Evolutionary conservation across 2,329 filamentous ascomycete species (phyloP).

Genomic region (Piedraia hortae): DNA sequence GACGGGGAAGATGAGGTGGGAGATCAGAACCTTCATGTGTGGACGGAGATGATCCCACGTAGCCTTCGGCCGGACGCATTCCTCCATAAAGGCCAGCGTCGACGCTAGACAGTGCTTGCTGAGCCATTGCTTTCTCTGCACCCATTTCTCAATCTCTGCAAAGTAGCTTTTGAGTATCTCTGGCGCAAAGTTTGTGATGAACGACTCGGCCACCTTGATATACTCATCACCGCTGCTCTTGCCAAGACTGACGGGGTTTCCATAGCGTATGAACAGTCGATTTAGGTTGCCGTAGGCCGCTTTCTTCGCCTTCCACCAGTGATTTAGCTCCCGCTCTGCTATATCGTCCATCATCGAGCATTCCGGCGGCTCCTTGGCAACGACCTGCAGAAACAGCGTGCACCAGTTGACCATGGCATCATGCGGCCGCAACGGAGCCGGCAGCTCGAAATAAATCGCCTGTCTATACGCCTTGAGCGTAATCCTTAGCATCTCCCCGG

Average conservation of each 20-base stretch:
- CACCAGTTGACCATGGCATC: conserved; percentile 83
- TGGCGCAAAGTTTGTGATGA: conserved; percentile 73
- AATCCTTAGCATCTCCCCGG: conserved; percentile 85
- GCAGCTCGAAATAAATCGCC: conserved; percentile 80
- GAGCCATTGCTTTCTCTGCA: conserved; percentile 77
- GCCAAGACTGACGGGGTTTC: conserved; percentile 51
- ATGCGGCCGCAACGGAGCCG: conserved; percentile 47
- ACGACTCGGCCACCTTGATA: conserved; percentile 61
- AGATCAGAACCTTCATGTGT: conserved; percentile 76
- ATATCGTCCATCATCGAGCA: conserved; percentile 52
- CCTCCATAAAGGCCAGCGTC: conserved; percentile 81
- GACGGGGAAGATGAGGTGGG: conserved; percentile 85
- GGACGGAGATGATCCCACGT: conserved; percentile 91
- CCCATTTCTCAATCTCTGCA: conserved; percentile 89
- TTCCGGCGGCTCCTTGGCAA: conserved; percentile 59
- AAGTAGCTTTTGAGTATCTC: conserved; percentile 92
- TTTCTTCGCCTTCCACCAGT: conserved; percentile 99
- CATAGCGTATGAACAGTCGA: conserved; percentile 77
- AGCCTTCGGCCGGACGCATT: conserved; percentile 87
- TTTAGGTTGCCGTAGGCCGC: conserved; percentile 98
- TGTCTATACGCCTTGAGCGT: conserved; percentile 96
- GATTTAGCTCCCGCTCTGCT: conserved; percentile 69
- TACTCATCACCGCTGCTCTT: conserved; percentile 52
- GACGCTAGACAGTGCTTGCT: conserved; percentile 85
- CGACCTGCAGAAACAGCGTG: conserved; percentile 72